These are phyloP conservation scores for Fusarium piperis DNA, from an alignment of 2,329 filamentous ascomycete species.

Conservation along the genomic window DNA sequence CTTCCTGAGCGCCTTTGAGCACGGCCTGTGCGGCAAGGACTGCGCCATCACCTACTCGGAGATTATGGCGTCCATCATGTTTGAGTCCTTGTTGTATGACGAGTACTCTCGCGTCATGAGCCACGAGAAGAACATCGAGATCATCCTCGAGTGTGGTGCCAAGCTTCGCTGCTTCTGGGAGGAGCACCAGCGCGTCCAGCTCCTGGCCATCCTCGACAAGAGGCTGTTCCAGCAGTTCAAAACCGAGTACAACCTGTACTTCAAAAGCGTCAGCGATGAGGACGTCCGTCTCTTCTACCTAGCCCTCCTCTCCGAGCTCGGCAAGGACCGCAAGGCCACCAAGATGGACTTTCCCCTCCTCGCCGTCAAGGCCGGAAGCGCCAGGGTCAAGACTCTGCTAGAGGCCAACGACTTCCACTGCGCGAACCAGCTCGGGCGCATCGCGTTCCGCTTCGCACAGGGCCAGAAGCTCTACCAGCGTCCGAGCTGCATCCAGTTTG, in stretches of 20 bases:
- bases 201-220: slow-evolving; percentile 49
- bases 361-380: slow-evolving; percentile 46
- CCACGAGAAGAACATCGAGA: slow-evolving; percentile 28
- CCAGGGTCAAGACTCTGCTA: slow-evolving; percentile 49
- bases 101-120: slow-evolving; percentile 39
- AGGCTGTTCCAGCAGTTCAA: slow-evolving; percentile 53
- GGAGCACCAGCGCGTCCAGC: slow-evolving; percentile 43
- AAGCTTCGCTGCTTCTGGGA: slow-evolving; percentile 40
- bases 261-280: slow-evolving; percentile 43
- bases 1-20: slow-evolving; percentile 58
- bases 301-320: slow-evolving; percentile 52
- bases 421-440: slow-evolving; percentile 55
- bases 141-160: slow-evolving; percentile 37
- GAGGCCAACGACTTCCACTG: slow-evolving; percentile 50
- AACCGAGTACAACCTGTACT: slow-evolving; percentile 42
- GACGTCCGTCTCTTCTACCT: slow-evolving; percentile 52
- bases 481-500: slow-evolving; percentile 51
- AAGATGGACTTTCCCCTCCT: slow-evolving; percentile 51
- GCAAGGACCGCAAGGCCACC: slow-evolving; percentile 44
- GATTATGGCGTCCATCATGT: slow-evolving; percentile 45
- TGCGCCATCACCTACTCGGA: slow-evolving; percentile 52
- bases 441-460: slow-evolving; percentile 54
- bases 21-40: slow-evolving; percentile 48
- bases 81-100: slow-evolving; percentile 37
- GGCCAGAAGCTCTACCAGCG: slow-evolving; percentile 54